Base-by-base conservation (phyloP, 2,329 filamentous ascomycete genomes). In the Diaporthe destruens region DNA sequence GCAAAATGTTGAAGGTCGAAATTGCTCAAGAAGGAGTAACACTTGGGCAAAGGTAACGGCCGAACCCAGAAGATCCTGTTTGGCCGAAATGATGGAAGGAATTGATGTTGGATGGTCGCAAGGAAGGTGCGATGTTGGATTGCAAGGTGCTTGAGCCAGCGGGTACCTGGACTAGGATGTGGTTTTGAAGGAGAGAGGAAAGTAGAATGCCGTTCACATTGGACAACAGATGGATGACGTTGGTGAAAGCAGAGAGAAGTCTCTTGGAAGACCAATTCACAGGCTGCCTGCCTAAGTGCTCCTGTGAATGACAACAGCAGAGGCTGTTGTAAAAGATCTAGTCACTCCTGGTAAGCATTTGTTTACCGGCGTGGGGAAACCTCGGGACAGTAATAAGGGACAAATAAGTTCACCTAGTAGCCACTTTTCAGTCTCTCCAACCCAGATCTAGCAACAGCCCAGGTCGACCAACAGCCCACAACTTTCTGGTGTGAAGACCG, bases 21-120 rank as follows among this genome's bases (percentile, higher is more conserved):
- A 20, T 20, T 7, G 3, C 74, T 75, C 69, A 71, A 75, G 76
- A 74, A 61, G 68, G 55, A 70, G 68, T 70, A 20, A 23, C 18
- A 69, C 74, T 76, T 59, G 76, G 72, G 70, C 75, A 68, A 59
- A 56, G 55, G 44, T 25, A 36, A 9, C 20, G 23, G 8, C 6
- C 14, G 25, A 18, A n/a, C 20, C 3, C n/a, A 16, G 11, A 6
- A 9, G 16, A 16, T 23, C 7, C 12, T 66, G 36, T 47, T 25
- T 63, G 61, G 25, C 2, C 7, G 1, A 25, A 53, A 39, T 2
- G 12, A 14, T 39, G 5, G 44, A 34, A 25, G 42, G 23, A 4
- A 20, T 6, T 42, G 29, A 32, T 39, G 25, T 18, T 29, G 56
- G 20, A 32, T 16, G 39, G 32, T 61, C 23, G 23, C 14, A 49